Base-by-base conservation (phyloP, 176 grass and related monocot species). In the Avena sativa region DNA sequence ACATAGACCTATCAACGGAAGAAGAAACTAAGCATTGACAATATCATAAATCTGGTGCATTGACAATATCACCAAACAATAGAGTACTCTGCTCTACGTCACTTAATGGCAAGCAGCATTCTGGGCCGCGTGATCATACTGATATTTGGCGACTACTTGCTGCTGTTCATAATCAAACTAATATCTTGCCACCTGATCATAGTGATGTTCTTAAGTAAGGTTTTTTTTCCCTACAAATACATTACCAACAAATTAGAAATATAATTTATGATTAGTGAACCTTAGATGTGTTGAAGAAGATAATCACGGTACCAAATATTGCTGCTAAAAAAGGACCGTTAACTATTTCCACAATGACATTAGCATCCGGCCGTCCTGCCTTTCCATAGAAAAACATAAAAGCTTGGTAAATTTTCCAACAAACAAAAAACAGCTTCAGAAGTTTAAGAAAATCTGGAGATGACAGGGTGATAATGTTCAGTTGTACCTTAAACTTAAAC, bases 131-230 rank as follows among this genome's bases (percentile, higher is more conserved):
- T 55, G 52, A 55, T 34, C 28, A 15, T 4, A 28, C 28, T 2
- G 32, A 70, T 70, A 70, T 70, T 20, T 70, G 10, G 30, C 34
- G 8, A 8, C 8, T 70, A 40, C 8, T 20, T 70, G 8, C 8
- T 6, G 30, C 62, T 44, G 13, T 61, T 82, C n/a, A 82, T 78
- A 5, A 59, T 12, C 28, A 78, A 86, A 47, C 72, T 20, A 5
- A 12, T 16, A 43, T 28, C 32, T 59, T 17, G 17, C 17, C 36
- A 71, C 9, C 36, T 11, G 36, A 71, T 71, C 68, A 36, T 68
- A 36, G 6, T 32, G 64, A 68, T 17, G 15, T 68, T 17, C 64
- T 68, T 71, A 71, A 71, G 38, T 8, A 20, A 28, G 28, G 28
- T 28, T 28, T 28, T 43, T 11, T 71, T 71, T 40, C 43, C 20